These are phyloP conservation scores for Kazachstania bromeliacearum DNA, from an alignment of 805 yeast species.

Conservation along the genomic window DNA sequence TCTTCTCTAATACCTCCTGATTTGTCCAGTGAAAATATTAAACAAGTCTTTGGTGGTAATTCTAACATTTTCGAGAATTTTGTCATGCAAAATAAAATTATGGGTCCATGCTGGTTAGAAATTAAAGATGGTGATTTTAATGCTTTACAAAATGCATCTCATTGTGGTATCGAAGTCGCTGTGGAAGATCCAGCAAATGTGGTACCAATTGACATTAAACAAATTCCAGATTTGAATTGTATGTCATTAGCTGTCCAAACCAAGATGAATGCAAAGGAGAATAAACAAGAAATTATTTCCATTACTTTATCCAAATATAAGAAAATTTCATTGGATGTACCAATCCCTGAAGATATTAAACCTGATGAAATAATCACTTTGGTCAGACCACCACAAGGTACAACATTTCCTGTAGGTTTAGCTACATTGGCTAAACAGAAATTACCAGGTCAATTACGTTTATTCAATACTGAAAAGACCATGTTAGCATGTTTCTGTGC, in stretches of 20 bases:
- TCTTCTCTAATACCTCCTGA: slow-evolving; percentile 47
- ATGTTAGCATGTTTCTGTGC: slow-evolving; percentile 69
- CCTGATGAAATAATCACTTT: slow-evolving; percentile 62
- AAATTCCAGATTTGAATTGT: slow-evolving; percentile 60
- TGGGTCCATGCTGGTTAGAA: slow-evolving; percentile 98
- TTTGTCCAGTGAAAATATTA: slow-evolving; percentile 65
- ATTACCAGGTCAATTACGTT: slow-evolving; percentile 36
- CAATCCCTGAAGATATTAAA: slow-evolving; percentile 49
- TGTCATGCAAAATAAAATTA: slow-evolving; percentile 68
- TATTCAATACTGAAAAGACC: slow-evolving; percentile 65
- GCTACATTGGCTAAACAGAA: slow-evolving; percentile 48
- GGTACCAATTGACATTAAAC: slow-evolving; percentile 37
- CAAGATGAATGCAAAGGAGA: slow-evolving; percentile 58
- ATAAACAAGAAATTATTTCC: slow-evolving; percentile 80
- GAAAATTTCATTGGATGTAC: slow-evolving; percentile 64
- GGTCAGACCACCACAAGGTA: slow-evolving; percentile 64
- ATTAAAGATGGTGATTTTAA: slow-evolving; percentile 54
- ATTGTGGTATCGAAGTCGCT: slow-evolving; percentile 69
- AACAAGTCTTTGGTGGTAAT: slow-evolving; percentile 69
- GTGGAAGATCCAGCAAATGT: slow-evolving; percentile 41
- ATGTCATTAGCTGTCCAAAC: slow-evolving; percentile 76
- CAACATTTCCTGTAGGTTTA: slow-evolving; percentile 70
- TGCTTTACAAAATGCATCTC: slow-evolving; percentile 55
- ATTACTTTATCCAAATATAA: slow-evolving; percentile 67
- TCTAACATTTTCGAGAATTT: slow-evolving; percentile 75